Conservation (phyloP, 345 rosid species). For the Litchi chinensis region DNA sequence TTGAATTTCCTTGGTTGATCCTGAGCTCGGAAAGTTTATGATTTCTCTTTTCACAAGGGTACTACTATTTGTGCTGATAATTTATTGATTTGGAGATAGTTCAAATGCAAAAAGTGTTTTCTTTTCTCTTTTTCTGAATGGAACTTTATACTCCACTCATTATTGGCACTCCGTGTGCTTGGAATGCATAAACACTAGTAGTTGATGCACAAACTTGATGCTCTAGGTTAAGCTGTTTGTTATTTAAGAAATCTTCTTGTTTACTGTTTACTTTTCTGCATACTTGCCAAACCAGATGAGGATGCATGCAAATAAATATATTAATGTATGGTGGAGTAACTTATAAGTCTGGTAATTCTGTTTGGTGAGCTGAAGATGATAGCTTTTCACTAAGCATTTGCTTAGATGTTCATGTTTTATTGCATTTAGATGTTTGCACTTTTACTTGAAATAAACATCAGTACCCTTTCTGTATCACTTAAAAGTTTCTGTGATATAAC, state of each 20-base stretch:
- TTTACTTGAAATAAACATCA: background rate
- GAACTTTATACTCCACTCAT: background rate
- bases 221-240: background rate
- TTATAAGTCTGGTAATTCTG: background rate
- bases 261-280: no score
- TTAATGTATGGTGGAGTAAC: background rate
- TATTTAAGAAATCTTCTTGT: no score
- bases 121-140: background rate
- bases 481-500: background rate
- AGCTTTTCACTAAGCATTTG: background rate
- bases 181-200: background rate
- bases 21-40: background rate
- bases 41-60: background rate
- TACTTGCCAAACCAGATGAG: no score
- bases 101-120: background rate
- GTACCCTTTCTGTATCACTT: background rate
- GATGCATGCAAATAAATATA: no score
- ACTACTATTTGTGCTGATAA: background rate
- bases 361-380: background rate
- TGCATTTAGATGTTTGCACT: background rate
- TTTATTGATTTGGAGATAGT: background rate
- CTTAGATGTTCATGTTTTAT: background rate
- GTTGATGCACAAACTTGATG: background rate
- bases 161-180: background rate
- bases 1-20: background rate